Evolutionary conservation across 2,329 filamentous ascomycete species (phyloP).

Genomic region (Nothomitra cinnamomea): DNA sequence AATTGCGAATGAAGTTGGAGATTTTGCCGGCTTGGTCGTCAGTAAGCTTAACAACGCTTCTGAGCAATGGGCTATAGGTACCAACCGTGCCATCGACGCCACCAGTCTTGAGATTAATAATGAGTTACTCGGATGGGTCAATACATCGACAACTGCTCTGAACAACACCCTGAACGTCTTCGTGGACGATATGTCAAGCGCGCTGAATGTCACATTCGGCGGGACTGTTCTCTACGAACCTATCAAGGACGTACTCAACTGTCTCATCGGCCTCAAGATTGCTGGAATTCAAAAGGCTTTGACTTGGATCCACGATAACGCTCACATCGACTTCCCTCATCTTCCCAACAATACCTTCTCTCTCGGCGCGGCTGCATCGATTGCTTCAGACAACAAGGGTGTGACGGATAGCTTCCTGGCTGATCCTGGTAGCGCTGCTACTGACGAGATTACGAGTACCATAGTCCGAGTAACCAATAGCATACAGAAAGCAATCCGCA

Average conservation of each 20-base stretch:
- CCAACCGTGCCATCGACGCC: slow-evolving; percentile 52
- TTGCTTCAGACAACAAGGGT: slow-evolving; percentile 34
- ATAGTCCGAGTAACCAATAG: slow-evolving; percentile 51
- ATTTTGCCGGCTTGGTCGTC: slow-evolving; percentile 66
- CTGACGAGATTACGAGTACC: slow-evolving; percentile 66
- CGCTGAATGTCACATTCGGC: slow-evolving; percentile 63
- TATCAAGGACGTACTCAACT: slow-evolving; percentile 64
- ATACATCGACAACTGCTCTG: slow-evolving; percentile 62
- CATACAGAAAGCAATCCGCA: slow-evolving; percentile 49
- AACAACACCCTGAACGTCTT: slow-evolving; percentile 77
- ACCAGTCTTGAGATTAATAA: slow-evolving; percentile 61
- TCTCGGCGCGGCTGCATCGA: slow-evolving; percentile 46
- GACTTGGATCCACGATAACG: slow-evolving; percentile 85
- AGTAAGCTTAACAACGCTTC: slow-evolving; percentile 55
- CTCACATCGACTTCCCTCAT: slow-evolving; percentile 62
- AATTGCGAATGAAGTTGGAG: slow-evolving; percentile 55
- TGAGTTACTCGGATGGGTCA: slow-evolving; percentile 75
- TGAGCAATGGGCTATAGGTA: slow-evolving; percentile 54
- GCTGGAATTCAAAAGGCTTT: slow-evolving; percentile 69
- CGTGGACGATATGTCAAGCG: slow-evolving; percentile 56
- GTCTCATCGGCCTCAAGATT: slow-evolving; percentile 77
- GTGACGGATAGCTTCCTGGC: slow-evolving; percentile 52
- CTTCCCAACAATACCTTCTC: slow-evolving; percentile 73
- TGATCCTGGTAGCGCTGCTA: slow-evolving; percentile 53
- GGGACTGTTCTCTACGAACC: slow-evolving; percentile 65